These are phyloP conservation scores for Selaginella tamariscina DNA, from an alignment of 75 land plant species.

Conservation along the genomic window DNA sequence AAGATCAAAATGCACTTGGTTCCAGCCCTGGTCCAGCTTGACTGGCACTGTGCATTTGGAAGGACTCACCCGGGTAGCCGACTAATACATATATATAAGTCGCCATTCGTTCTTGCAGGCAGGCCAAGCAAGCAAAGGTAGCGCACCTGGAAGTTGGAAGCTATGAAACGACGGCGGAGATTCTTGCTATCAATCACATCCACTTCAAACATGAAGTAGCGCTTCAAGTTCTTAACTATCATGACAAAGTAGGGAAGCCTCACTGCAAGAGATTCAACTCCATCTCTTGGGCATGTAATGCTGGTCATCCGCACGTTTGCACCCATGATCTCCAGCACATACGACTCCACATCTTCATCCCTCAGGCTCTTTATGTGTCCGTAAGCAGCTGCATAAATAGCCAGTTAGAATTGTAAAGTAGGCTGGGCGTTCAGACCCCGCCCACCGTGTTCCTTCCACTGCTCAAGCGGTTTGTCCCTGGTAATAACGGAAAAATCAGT, in stretches of 20 bases:
- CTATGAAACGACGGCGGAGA: neutral
- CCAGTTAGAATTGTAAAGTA: no score
- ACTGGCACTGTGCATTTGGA: neutral
- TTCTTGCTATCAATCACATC: neutral
- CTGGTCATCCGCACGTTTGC: neutral
- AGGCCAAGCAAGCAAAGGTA: neutral
- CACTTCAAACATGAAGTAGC: slow-evolving; percentile 1
- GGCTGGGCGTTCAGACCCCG: no score
- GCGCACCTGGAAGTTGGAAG: neutral
- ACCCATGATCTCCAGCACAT: neutral
- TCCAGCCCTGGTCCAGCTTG: neutral
- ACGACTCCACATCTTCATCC: neutral
- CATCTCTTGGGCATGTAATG: neutral
- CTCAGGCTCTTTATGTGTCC: neutral
- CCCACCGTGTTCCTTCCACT: neutral
- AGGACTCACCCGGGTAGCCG: neutral
- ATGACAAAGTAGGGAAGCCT: neutral
- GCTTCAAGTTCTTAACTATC: neutral
- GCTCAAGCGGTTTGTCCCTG: neutral
- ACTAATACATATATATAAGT: no score
- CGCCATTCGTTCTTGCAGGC: no score
- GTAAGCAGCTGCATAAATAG: neutral
- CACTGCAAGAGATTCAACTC: neutral
- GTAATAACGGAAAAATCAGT: neutral
- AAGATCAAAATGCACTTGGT: neutral